These are phyloP conservation scores for Paraleonurus japonicus DNA, from an alignment of 257 asterid genomes.

Conservation along the genomic window DNA sequence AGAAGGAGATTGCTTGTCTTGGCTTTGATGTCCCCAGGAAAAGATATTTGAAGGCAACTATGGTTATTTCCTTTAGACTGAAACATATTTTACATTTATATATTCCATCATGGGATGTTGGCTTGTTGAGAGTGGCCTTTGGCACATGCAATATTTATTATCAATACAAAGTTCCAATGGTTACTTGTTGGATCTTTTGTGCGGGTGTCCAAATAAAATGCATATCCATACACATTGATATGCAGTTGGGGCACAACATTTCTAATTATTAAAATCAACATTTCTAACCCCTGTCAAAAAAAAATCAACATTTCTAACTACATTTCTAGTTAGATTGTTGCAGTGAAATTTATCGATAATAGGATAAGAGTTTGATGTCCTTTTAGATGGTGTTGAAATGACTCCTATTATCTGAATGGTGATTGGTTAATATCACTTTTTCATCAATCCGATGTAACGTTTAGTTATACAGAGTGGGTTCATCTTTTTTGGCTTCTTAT, in stretches of 20 bases:
- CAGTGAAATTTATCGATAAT: not conserved
- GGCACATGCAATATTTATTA: not conserved
- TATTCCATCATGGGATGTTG: not conserved
- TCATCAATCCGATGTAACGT: not conserved
- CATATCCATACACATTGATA: not conserved
- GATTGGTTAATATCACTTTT: not conserved
- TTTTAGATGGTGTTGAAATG: not conserved
- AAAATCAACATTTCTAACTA: too few species aligned
- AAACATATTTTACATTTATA: not conserved
- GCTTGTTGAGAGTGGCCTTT: conserved; percentile 9
- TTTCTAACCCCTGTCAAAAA: too few species aligned
- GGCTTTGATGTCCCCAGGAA: not conserved
- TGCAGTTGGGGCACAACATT: not conserved
- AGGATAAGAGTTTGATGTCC: not conserved
- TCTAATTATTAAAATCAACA: not conserved
- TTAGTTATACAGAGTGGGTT: not conserved
- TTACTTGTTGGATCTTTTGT: not conserved
- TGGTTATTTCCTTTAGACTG: not conserved
- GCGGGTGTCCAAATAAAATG: not conserved
- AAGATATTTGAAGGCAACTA: not conserved
- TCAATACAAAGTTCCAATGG: not conserved
- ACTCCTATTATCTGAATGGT: not conserved
- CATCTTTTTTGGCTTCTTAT: not conserved
- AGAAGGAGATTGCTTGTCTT: not conserved
- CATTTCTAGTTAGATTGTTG: not conserved